A percentile compares a stretch with the other conserved stretches of the same genome.
Evolutionary conservation across 2,329 filamentous ascomycete genomes (phyloP).

Genomic region (Zasmidium cellare): DNA sequence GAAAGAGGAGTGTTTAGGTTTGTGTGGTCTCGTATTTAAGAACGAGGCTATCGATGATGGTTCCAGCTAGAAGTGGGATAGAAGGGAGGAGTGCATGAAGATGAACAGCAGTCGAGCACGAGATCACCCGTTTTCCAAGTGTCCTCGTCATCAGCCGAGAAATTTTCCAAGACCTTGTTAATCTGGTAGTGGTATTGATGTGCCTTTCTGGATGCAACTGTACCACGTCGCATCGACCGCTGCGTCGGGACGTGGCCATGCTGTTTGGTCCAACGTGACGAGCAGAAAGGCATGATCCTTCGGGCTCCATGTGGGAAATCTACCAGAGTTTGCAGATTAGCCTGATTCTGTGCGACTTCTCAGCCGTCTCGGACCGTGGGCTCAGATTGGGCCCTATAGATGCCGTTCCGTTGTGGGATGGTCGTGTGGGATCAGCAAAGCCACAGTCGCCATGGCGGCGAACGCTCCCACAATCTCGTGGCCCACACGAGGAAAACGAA

Average conservation of each 20-base stretch:
- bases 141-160: not conserved
- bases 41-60: not conserved
- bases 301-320: not conserved
- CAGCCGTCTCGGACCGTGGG: not conserved
- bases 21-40: not conserved
- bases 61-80: not conserved
- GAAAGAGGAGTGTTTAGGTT: too few relatives aligned
- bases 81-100: too few relatives aligned
- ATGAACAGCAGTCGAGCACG: not conserved
- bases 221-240: constrained; percentile 3
- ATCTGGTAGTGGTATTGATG: not conserved
- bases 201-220: not conserved
- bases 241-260: not conserved
- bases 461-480: too few relatives aligned
- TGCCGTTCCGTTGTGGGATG: too few relatives aligned
- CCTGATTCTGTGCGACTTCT: not conserved
- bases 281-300: not conserved
- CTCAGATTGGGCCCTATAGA: too few relatives aligned
- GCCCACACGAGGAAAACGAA: too few relatives aligned
- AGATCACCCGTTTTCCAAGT: too few relatives aligned
- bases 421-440: too few relatives aligned
- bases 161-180: not conserved
- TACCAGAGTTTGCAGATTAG: not conserved
- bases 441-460: too few relatives aligned
- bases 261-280: not conserved